Conservation (phyloP, 2,329 filamentous ascomycete genomes). For the Diaporthe humulicola region DNA sequence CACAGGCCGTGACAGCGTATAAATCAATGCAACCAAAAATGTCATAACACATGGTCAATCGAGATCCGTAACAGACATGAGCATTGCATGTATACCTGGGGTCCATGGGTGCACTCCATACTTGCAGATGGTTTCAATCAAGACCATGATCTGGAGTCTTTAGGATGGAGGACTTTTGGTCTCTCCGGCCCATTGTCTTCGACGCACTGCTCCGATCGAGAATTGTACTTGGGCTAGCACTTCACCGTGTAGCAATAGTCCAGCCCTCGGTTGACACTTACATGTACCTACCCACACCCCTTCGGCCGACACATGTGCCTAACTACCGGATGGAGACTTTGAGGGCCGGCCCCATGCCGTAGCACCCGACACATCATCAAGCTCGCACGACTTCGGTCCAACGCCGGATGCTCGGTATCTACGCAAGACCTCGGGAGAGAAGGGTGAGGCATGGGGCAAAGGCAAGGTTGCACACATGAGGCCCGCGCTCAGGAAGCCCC, state of each 20-base stretch:
- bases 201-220: neutral
- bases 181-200: neutral
- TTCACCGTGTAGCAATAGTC: neutral
- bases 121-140: neutral
- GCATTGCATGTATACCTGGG: neutral
- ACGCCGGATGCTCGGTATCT: conserved; percentile 22
- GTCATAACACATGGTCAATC: neutral
- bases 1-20: neutral
- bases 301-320: neutral
- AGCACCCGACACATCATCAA: conserved; percentile 17
- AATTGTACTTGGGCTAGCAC: neutral
- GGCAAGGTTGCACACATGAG: neutral
- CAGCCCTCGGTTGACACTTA: neutral
- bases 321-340: neutral
- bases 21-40: neutral
- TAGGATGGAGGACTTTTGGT: neutral
- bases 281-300: neutral
- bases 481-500: neutral
- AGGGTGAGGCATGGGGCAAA: neutral
- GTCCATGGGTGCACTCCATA: neutral
- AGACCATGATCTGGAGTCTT: neutral
- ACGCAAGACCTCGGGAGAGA: neutral
- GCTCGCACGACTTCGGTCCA: conserved; percentile 25
- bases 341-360: conserved; percentile 5
- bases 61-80: neutral